Evolutionary conservation across 768 basidiomycete species (phyloP).

Genomic region (Kwoniella botswanensis): DNA sequence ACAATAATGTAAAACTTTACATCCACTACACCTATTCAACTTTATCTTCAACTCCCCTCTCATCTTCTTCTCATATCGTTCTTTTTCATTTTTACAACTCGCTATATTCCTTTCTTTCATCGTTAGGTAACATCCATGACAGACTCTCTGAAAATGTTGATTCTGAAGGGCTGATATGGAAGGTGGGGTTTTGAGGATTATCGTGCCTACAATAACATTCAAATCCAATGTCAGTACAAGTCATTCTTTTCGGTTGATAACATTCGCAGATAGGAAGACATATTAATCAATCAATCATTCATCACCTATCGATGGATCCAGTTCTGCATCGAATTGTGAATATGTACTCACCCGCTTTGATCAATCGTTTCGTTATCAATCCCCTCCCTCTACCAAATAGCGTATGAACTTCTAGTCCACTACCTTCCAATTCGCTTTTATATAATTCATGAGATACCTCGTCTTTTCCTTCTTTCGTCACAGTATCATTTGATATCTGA

Average conservation of each 20-base stretch:
- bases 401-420: slow-evolving; percentile 21
- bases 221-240: no score
- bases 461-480: background rate
- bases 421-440: slow-evolving; percentile 2
- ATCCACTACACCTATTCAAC: slow-evolving; percentile 75
- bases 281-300: no score
- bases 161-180: slow-evolving; percentile 71
- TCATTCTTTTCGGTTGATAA: no score
- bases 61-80: slow-evolving; percentile 4
- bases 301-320: background rate
- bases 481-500: background rate
- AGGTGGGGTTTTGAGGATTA: slow-evolving; percentile 67
- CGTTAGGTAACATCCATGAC: slow-evolving; percentile 67
- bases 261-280: no score
- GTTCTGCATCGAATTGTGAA: background rate
- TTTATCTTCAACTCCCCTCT: slow-evolving; percentile 20
- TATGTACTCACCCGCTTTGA: slow-evolving; percentile 26
- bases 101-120: slow-evolving; percentile 38
- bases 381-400: slow-evolving; percentile 34
- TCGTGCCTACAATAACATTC: slow-evolving; percentile 62
- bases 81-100: background rate
- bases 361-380: slow-evolving; percentile 20
- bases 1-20: slow-evolving; percentile 77
- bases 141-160: slow-evolving; percentile 67
- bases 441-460: slow-evolving; percentile 3